These are phyloP conservation scores for Fusarium abutilonis DNA, from an alignment of 2,329 filamentous ascomycete species.

Conservation along the genomic window DNA sequence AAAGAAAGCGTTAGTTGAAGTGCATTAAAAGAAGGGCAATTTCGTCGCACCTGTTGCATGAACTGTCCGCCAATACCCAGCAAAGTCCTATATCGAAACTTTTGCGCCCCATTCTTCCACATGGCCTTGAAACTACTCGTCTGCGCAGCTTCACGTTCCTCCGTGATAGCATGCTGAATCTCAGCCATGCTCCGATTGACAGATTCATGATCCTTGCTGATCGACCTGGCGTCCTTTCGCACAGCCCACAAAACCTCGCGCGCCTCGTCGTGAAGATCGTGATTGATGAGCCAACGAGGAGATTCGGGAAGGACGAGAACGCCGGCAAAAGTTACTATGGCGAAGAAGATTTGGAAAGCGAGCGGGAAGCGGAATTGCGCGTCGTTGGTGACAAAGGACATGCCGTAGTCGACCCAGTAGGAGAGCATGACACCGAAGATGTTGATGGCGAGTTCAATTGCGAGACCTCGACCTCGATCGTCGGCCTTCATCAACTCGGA, in stretches of 20 bases:
- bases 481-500: slow-evolving; percentile 55
- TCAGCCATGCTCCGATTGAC: slow-evolving; percentile 47
- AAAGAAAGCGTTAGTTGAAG: background rate
- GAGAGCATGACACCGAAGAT: slow-evolving; percentile 51
- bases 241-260: slow-evolving; percentile 49
- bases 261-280: slow-evolving; percentile 56
- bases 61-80: slow-evolving; percentile 57
- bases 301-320: slow-evolving; percentile 56
- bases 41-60: slow-evolving; percentile 51
- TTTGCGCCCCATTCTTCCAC: slow-evolving; percentile 55
- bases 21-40: fast-evolving
- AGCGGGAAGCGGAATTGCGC: slow-evolving; percentile 58
- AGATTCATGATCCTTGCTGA: slow-evolving; percentile 42
- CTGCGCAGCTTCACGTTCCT: slow-evolving; percentile 52
- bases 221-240: slow-evolving; percentile 41
- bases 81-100: slow-evolving; percentile 53
- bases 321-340: slow-evolving; percentile 48
- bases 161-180: slow-evolving; percentile 53
- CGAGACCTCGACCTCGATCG: slow-evolving; percentile 48
- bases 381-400: slow-evolving; percentile 50
- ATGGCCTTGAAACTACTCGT: slow-evolving; percentile 50
- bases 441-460: slow-evolving; percentile 51
- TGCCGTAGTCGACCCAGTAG: slow-evolving; percentile 54
- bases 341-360: slow-evolving; percentile 56
- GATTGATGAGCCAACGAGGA: slow-evolving; percentile 54